phyloP scores from a whole-genome alignment of 2,329 filamentous ascomycete species.

The Aspergillus transmontanensis region DNA sequence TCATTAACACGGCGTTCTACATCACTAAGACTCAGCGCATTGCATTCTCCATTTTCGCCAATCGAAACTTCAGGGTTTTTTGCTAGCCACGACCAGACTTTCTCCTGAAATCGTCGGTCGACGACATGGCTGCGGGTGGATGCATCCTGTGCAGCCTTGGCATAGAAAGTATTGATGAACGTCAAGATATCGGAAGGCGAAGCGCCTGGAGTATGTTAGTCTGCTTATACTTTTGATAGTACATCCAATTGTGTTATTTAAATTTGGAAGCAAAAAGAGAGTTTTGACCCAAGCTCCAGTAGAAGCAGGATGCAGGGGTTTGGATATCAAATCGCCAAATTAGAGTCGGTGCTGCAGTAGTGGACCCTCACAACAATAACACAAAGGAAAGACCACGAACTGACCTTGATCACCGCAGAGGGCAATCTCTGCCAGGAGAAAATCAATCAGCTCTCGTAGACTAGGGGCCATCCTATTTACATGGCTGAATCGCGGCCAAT shows the following conservation, averaged over 20 bases:
- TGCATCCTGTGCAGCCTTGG: slow-evolving; percentile 23
- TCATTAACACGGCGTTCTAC: slow-evolving; percentile 31
- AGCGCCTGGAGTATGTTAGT: slow-evolving; percentile 36
- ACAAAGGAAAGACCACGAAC: slow-evolving; percentile 25
- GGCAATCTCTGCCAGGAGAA: slow-evolving; percentile 61
- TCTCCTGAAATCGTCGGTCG: slow-evolving; percentile 55
- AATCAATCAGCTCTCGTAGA: slow-evolving; percentile 60
- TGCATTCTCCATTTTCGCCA: slow-evolving; percentile 43
- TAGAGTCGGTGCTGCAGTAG: background rate
- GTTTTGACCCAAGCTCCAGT: background rate
- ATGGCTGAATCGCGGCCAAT: slow-evolving; percentile 14
- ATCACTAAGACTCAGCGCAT: slow-evolving; percentile 44
- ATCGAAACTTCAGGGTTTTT: slow-evolving; percentile 59
- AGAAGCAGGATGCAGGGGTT: slow-evolving; percentile 8
- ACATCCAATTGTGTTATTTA: slow-evolving; percentile 1
- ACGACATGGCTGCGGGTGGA: slow-evolving; percentile 33
- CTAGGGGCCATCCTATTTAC: slow-evolving; percentile 48
- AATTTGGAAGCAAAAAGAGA: background rate
- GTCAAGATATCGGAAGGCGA: slow-evolving; percentile 37
- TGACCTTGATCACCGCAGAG: slow-evolving; percentile 58
- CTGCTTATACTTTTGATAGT: background rate
- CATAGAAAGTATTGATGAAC: slow-evolving; percentile 41
- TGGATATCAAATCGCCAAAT: slow-evolving; percentile 3
- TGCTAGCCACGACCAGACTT: slow-evolving; percentile 61
- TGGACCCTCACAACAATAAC: slow-evolving; percentile 17